Conservation (phyloP, 2,329 filamentous ascomycete genomes). For the Trichophyton rubrum region DNA sequence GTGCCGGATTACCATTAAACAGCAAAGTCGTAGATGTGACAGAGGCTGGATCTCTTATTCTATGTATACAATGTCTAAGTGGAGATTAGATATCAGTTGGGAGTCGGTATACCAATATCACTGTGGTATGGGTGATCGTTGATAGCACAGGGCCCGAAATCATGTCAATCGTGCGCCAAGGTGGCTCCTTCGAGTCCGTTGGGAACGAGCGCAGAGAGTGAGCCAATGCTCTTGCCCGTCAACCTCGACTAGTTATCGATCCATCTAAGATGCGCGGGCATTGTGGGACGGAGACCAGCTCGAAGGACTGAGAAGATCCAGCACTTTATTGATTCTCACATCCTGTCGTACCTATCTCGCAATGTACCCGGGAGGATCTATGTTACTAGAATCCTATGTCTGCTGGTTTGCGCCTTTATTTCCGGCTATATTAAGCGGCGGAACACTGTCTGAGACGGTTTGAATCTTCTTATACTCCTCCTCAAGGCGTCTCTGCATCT, state of each 20-base stretch:
- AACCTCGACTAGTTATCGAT: not conserved
- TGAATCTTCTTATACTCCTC: conserved; percentile 84
- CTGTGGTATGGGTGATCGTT: not conserved
- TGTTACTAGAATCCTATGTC: not conserved
- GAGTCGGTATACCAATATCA: not conserved
- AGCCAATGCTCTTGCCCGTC: too few relatives aligned
- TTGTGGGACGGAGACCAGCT: not conserved
- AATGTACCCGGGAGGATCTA: not conserved
- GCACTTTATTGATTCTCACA: not conserved
- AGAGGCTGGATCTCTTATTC: not conserved
- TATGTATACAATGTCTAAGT: not conserved
- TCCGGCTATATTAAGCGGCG: not conserved
- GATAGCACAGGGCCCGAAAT: not conserved
- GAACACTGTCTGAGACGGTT: conserved; percentile 47
- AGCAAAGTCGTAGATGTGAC: not conserved
- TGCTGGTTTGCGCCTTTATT: not conserved
- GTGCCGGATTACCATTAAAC: not conserved
- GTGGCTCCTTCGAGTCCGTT: not conserved
- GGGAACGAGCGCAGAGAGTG: not conserved
- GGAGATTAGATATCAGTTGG: not conserved
- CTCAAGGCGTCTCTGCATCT: conserved; percentile 75
- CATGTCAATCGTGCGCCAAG: not conserved
- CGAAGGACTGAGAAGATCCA: not conserved
- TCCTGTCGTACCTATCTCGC: not conserved
- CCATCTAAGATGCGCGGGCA: too few relatives aligned